Conservation (phyloP, 768 basidiomycete species). For the Serendipita sp. region DNA sequence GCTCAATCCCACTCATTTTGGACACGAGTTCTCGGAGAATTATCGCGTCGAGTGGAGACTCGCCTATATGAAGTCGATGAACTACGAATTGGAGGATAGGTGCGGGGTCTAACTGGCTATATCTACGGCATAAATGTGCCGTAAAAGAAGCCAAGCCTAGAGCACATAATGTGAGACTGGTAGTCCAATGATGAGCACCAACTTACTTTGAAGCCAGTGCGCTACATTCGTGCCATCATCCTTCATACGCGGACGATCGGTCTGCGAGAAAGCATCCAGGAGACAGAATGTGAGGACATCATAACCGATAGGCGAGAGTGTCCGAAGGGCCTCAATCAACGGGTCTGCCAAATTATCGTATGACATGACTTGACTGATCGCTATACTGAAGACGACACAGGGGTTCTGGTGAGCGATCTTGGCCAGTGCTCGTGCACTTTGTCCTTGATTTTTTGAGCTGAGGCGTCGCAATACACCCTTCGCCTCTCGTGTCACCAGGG, state of each 20-base stretch:
- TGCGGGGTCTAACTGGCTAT: constrained; percentile 57
- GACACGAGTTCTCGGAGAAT: constrained; percentile 86
- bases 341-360: constrained; percentile 88
- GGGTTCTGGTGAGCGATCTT: constrained; percentile 94
- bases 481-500: constrained; percentile 74
- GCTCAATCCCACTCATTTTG: constrained; percentile 92
- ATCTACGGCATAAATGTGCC: constrained; percentile 79
- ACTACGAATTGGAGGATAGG: constrained; percentile 81
- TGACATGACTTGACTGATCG: constrained; percentile 86
- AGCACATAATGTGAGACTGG: constrained; percentile 9
- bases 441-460: constrained; percentile 67
- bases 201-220: constrained; percentile 84
- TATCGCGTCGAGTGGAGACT: constrained; percentile 66
- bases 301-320: constrained; percentile 84
- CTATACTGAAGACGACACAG: constrained; percentile 74
- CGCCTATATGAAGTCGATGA: constrained; percentile 71
- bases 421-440: constrained; percentile 73
- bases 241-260: constrained; percentile 67
- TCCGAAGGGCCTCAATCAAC: constrained; percentile 77
- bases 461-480: constrained; percentile 82
- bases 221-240: constrained; percentile 82
- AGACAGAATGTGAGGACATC: constrained; percentile 83
- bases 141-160: constrained; percentile 85
- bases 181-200: constrained; percentile 1
- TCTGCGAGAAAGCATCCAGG: constrained; percentile 75